Conservation (phyloP, 2,329 filamentous ascomycete genomes). For the Aspergillus sp. region DNA sequence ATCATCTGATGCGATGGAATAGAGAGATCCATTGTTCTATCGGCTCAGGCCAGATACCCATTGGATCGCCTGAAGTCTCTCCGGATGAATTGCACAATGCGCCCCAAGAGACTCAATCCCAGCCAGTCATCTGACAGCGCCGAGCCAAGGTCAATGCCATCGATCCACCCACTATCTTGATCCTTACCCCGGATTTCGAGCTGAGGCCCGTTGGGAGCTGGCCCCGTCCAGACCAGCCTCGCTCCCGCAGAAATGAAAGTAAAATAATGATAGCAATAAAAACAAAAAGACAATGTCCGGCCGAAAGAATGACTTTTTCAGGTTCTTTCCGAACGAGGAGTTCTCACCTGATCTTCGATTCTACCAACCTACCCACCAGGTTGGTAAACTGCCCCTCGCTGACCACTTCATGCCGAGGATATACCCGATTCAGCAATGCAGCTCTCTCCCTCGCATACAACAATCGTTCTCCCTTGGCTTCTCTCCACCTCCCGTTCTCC, state of each 20-base stretch:
- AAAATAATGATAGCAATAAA: no score
- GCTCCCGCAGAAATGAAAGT: not conserved
- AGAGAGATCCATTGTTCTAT: no score
- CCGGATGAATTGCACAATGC: no score
- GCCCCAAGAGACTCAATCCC: no score
- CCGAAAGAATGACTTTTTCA: no score
- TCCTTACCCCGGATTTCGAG: not conserved
- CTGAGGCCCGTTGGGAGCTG: not conserved
- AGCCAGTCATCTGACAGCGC: not conserved
- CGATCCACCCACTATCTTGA: not conserved
- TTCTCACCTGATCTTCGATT: no score
- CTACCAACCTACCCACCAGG: no score
- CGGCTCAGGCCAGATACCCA: no score
- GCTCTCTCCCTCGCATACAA: not conserved
- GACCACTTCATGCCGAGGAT: not conserved
- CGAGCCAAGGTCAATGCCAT: not conserved
- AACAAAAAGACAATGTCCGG: not conserved
- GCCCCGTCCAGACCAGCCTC: not conserved
- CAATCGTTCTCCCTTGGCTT: not conserved
- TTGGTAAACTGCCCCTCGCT: not conserved
- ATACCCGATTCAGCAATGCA: not conserved
- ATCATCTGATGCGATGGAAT: no score
- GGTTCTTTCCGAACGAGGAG: no score
- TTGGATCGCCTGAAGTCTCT: no score
- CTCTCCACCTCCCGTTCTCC: conserved; percentile 8